phyloP scores from a whole-genome alignment of 1,284 basidiomycete genomes.

The Trametes versicolor region DNA sequence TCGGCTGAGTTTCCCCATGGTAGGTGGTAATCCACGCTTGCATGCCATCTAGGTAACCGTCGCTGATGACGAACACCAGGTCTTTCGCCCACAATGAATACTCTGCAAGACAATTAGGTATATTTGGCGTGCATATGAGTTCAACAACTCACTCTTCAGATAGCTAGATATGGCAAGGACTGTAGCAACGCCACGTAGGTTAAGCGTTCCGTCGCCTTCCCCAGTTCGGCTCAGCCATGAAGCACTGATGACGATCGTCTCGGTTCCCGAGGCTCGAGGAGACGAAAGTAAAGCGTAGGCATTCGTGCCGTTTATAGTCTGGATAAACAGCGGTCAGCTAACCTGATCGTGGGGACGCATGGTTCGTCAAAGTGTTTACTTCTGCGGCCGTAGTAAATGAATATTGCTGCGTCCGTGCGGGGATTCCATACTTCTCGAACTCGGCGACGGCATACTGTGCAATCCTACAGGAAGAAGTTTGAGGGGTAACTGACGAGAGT shows the following conservation, averaged over 20 bases:
- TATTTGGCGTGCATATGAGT: neutral
- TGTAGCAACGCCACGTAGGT: constrained; percentile 88
- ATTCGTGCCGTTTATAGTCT: constrained; percentile 73
- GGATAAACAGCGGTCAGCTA: constrained; percentile 31
- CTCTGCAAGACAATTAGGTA: constrained; percentile 52
- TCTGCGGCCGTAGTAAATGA: constrained; percentile 58
- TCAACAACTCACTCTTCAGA: constrained; percentile 68
- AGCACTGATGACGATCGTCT: constrained; percentile 91
- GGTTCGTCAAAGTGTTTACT: constrained; percentile 48
- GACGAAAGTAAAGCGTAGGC: constrained; percentile 86
- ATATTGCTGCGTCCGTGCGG: constrained; percentile 76
- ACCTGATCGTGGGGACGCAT: neutral
- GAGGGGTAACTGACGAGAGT: neutral
- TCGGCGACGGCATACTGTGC: constrained; percentile 54
- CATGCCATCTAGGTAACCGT: constrained; percentile 91
- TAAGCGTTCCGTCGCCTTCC: constrained; percentile 67
- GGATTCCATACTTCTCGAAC: constrained; percentile 76
- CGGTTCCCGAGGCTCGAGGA: constrained; percentile 88
- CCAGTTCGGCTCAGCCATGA: constrained; percentile 83
- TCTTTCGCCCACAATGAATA: constrained; percentile 96
- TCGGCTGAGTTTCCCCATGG: constrained; percentile 74
- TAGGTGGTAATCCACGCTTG: constrained; percentile 92
- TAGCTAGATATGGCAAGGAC: constrained; percentile 87
- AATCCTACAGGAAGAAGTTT: constrained; percentile 54
- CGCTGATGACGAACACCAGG: constrained; percentile 89